Evolutionary conservation across 23 red algal genomes (phyloP).

Genomic region (Gracilaria caudata): DNA sequence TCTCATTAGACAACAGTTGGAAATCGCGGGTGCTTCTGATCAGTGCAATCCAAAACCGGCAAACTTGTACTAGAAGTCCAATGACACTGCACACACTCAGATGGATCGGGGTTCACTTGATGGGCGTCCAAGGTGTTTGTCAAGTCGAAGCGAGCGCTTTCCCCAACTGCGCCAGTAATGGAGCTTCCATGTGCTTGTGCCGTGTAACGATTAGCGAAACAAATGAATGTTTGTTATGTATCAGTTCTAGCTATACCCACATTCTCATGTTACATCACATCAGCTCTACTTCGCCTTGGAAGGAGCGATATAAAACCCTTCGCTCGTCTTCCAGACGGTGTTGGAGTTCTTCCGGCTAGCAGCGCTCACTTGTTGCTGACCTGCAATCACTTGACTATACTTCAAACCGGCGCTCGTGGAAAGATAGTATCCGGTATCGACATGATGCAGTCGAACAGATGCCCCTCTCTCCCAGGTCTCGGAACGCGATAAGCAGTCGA

Average conservation of each 20-base stretch:
- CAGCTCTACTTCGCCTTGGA: background rate
- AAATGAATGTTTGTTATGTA: background rate
- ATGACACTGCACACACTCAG: background rate
- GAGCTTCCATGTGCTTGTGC: no score
- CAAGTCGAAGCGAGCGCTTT: background rate
- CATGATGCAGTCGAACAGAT: slow-evolving; percentile 63
- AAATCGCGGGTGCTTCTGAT: background rate
- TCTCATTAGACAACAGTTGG: background rate
- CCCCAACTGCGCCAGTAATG: background rate
- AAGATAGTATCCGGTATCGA: slow-evolving; percentile 64
- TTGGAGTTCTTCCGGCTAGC: slow-evolving; percentile 45
- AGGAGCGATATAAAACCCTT: slow-evolving; percentile 82
- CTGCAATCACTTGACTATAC: slow-evolving; percentile 68
- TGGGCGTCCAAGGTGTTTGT: background rate
- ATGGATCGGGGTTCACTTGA: background rate
- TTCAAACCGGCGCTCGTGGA: slow-evolving; percentile 29
- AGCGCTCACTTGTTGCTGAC: slow-evolving; percentile 74
- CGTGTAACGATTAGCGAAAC: background rate
- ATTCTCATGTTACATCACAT: background rate
- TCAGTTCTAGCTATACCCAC: background rate
- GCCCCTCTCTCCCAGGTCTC: slow-evolving; percentile 60
- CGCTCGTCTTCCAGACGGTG: slow-evolving; percentile 80
- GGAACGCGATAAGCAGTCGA: slow-evolving; percentile 48
- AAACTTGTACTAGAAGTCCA: background rate
- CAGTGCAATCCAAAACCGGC: background rate